Conservation (phyloP, 257 asterid genomes). For the Petrea volubilis region DNA sequence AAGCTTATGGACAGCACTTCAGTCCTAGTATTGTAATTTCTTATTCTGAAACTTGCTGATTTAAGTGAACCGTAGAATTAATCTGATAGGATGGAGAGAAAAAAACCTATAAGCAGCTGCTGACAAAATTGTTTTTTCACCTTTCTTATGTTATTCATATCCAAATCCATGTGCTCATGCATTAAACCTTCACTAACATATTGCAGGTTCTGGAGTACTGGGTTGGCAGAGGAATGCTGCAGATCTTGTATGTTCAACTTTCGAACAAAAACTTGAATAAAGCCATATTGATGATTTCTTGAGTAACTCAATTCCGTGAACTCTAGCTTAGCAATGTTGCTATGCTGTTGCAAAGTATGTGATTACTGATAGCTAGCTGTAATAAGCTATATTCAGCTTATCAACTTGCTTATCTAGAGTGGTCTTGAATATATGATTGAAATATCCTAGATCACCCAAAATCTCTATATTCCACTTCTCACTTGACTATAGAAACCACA, state of each 20-base stretch:
- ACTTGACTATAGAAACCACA: not conserved
- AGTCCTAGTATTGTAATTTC: not conserved
- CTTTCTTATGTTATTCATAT: conserved; percentile 7
- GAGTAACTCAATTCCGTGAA: not conserved
- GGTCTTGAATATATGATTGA: not conserved
- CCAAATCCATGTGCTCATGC: not conserved
- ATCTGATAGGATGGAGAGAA: not conserved
- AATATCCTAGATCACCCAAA: not conserved
- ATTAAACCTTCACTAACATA: conserved; percentile 20
- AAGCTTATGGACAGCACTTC: conserved; percentile 9
- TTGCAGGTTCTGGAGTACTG: conserved; percentile 88
- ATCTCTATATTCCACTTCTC: not conserved
- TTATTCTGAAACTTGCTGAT: conserved; percentile 9
- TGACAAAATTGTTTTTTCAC: not conserved
- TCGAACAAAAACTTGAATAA: not conserved
- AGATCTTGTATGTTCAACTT: conserved; percentile 77
- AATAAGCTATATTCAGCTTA: conserved; percentile 8
- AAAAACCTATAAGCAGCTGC: not conserved
- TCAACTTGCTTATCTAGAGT: not conserved
- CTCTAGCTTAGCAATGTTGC: not conserved
- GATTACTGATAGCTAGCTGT: not conserved
- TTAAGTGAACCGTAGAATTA: not conserved
- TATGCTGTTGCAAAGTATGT: not conserved
- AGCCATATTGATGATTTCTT: conserved; percentile 14
- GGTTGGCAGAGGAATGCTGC: conserved; percentile 99